Conservation (phyloP, 1,284 basidiomycete genomes). For the Cronartium ribicola region DNA sequence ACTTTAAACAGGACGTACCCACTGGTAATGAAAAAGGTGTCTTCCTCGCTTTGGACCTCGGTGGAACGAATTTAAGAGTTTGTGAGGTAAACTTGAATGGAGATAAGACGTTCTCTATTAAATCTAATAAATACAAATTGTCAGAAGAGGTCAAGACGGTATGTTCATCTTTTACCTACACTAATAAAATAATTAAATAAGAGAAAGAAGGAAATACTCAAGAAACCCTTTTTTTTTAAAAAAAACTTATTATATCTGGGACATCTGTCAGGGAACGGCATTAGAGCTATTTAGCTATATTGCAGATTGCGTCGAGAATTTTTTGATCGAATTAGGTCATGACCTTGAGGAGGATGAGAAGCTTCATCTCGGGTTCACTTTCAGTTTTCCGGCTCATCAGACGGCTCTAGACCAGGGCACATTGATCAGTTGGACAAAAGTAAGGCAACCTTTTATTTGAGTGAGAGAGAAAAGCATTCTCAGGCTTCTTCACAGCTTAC, state of each 20-base stretch:
- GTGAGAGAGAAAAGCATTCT: background rate
- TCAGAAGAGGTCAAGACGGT: conserved; percentile 84
- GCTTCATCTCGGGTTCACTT: conserved; percentile 82
- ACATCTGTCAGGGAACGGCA: conserved; percentile 20
- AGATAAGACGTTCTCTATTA: conserved; percentile 76
- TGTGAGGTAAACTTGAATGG: conserved; percentile 88
- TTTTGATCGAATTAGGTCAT: conserved; percentile 68
- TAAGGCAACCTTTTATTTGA: conserved; percentile 8
- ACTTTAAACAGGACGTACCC: conserved; percentile 61
- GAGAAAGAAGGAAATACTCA: background rate
- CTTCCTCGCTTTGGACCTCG: conserved; percentile 87
- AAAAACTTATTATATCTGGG: conserved; percentile 6
- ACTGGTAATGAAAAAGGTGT: conserved; percentile 85
- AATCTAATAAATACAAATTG: conserved; percentile 90
- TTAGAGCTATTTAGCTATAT: conserved; percentile 63
- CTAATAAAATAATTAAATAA: background rate
- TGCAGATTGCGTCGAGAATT: conserved; percentile 89
- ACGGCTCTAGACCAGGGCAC: conserved; percentile 83
- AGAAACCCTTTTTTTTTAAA: conserved; percentile 44
- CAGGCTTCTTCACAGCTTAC: background rate
- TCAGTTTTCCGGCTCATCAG: conserved; percentile 96
- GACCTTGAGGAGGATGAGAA: conserved; percentile 54
- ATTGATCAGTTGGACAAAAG: conserved; percentile 92
- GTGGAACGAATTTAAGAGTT: conserved; percentile 93
- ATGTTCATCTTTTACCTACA: conserved; percentile 57